Evolutionary conservation across 2,329 filamentous ascomycete species (phyloP), one percentile per base, ranked within the genome.

Genomic region (Herpotrichia juniperi): DNA sequence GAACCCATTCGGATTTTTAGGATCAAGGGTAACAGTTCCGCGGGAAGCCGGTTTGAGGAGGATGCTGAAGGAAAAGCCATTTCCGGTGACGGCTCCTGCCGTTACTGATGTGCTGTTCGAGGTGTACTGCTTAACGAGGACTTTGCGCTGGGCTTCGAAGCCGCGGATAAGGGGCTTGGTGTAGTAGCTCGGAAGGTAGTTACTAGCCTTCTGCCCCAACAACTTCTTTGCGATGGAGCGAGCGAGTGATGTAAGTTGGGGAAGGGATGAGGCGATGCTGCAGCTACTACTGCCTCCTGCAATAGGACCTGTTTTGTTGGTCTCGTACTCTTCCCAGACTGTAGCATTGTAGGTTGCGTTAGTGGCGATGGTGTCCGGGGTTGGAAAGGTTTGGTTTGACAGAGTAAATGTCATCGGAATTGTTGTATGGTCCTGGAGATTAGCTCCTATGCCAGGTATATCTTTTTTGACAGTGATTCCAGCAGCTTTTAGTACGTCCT

Each of bases 271-370:
- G 50, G 66, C 66, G 5, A 62, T 58, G 11, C 64, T 53, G 8
- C 63, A 55, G 32, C 65, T 69, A 4, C 64, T 63, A 21, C 62
- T 60, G 21, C 58, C 66, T 9, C 54, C 54, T 0, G 66, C 66
- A 43, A 61, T 63, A 2, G 70, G 67, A 0, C 74, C 74, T 19
- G 63, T 71, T 50, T 69, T 69, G 25, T 68, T 57, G 7, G 57
- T 50, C 16, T 61, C 53, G 50, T 74, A 74, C 40, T 71, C 56
- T 34, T 60, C 59, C 59, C 64, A 68, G 25, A 63, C 61, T 21
- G 64, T 55, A 9, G 66, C 61, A 40, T 70, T 71, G 59, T 68
- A 74, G 2, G 70, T 71, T 7, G 62, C 55, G 39, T 73, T 68
- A 22, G 55, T 66, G n/a, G 37, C 48, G 2, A 68, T 37, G 11